Evolutionary conservation across 2,329 filamentous ascomycete species (phyloP), one percentile per base, ranked within the genome.

Genomic region (Fusarium fujikuroi): DNA sequence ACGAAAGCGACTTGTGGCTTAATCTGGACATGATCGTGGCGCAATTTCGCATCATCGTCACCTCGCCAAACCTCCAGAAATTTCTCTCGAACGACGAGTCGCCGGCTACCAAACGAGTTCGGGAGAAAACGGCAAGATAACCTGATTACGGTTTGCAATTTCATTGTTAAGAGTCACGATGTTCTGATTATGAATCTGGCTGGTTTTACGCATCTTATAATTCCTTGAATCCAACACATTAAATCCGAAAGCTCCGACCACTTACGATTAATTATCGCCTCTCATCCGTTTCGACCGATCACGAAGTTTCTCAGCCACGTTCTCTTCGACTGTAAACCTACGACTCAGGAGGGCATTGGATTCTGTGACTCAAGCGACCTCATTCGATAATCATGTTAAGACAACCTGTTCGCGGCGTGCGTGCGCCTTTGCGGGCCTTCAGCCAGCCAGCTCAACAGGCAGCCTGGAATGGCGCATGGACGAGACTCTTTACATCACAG

Each of bases 381-480:
- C 12, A 16, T 59, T 39, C 25, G 32, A 16, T 21, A 62, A 60
- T 8, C 58, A 81, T 81, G 79, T 70, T 80, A 46, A 76, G 76
- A 69, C 73, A 78, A 54, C 63, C 76, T 53, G 50, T 79, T 42
- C 75, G 76, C 46, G 70, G 76, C 28, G 66, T 75, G 30, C 69
- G 69, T 34, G 69, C 72, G 46, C 76, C 76, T 21, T 57, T 74
- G 28, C 74, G 60, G 60, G 69, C 65, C 43, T 70, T 76, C 54
- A 62, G 61, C 53, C 72, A 69, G 56, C 28, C 73, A 37, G 66
- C 50, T 39, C 72, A 77, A 42, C 64, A 73, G 23, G 68, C 66
- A 14, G 75, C 76, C 12, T 78, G 78, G 77, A 79, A 77, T 54
- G 74, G 73, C 40, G 72, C 73, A 36, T 80, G 77, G 78, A 70